Conservation (phyloP, 75 land plant genomes). For the Ceratopteris richardii region DNA sequence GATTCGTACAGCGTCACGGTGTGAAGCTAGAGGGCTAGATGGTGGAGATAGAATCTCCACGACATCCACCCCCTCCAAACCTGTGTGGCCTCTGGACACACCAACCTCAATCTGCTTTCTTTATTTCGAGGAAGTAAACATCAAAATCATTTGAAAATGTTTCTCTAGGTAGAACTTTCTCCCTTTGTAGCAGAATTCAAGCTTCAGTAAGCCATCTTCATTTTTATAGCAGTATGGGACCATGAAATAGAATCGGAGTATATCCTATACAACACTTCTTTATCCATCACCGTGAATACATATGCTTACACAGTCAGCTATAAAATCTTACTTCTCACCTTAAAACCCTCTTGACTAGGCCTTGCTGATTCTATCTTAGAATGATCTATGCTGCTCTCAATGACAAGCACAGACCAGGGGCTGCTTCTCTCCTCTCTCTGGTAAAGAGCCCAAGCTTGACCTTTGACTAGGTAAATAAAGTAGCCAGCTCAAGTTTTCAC, state of each 20-base stretch:
- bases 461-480: conserved; percentile 9
- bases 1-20: too few species aligned
- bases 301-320: conserved; percentile 9
- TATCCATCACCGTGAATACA: conserved; percentile 16
- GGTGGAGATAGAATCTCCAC: too few species aligned
- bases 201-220: conserved; percentile 11
- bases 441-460: conserved; percentile 12
- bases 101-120: too few species aligned
- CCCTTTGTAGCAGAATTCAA: conserved; percentile 18
- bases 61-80: too few species aligned
- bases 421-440: not conserved
- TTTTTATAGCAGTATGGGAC: conserved; percentile 18
- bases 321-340: conserved; percentile 13
- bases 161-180: too few species aligned
- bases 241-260: conserved; percentile 17
- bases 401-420: conserved; percentile 8
- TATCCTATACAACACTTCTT: conserved; percentile 12
- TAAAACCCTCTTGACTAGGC: conserved; percentile 20
- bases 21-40: too few species aligned
- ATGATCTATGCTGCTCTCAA: conserved; percentile 11
- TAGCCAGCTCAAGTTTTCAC: conserved; percentile 3
- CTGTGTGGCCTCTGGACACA: too few species aligned
- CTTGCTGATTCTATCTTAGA: not conserved
- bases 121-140: too few species aligned
- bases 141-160: too few species aligned